phyloP scores from a whole-genome alignment of 345 rosid genomes.

The Nephelium lappaceum region DNA sequence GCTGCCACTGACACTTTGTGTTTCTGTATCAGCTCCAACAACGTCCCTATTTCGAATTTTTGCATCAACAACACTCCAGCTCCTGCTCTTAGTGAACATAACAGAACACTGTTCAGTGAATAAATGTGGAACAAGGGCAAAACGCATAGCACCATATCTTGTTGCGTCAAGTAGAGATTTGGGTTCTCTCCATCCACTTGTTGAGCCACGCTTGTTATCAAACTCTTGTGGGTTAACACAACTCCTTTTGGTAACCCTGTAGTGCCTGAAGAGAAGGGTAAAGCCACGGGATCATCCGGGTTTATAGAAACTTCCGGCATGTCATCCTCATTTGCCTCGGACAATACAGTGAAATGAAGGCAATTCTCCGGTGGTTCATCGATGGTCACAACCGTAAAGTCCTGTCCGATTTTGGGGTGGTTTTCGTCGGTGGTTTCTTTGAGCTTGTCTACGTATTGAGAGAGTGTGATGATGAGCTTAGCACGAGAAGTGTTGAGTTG shows the following conservation, averaged over 20 bases:
- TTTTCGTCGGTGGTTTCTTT: conserved; percentile 14
- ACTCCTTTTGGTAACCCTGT: conserved; percentile 95
- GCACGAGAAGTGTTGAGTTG: conserved; percentile 54
- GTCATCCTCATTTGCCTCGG: conserved; percentile 44
- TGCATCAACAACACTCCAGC: conserved; percentile 82
- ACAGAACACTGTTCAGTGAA: conserved; percentile 74
- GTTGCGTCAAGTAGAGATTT: conserved; percentile 52
- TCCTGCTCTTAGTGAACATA: conserved; percentile 72
- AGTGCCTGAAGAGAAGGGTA: conserved; percentile 90
- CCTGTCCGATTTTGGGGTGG: conserved; percentile 37
- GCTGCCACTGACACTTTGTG: conserved; percentile 77
- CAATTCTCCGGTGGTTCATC: conserved; percentile 74
- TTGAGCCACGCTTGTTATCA: conserved; percentile 88
- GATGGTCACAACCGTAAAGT: conserved; percentile 53
- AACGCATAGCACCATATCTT: conserved; percentile 81
- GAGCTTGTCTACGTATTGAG: conserved; percentile 68
- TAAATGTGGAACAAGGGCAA: conserved; percentile 86
- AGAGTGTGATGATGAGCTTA: conserved; percentile 70
- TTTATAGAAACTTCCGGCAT: conserved; percentile 29
- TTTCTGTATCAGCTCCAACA: conserved; percentile 71
- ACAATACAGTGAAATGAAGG: conserved; percentile 54
- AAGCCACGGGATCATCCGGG: conserved; percentile 71
- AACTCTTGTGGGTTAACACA: conserved; percentile 72
- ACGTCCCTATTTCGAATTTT: conserved; percentile 75
- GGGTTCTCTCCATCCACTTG: conserved; percentile 97